These are phyloP conservation scores for Fusarium nisikadoi DNA, from an alignment of 2,329 filamentous ascomycete genomes.

Conservation along the genomic window DNA sequence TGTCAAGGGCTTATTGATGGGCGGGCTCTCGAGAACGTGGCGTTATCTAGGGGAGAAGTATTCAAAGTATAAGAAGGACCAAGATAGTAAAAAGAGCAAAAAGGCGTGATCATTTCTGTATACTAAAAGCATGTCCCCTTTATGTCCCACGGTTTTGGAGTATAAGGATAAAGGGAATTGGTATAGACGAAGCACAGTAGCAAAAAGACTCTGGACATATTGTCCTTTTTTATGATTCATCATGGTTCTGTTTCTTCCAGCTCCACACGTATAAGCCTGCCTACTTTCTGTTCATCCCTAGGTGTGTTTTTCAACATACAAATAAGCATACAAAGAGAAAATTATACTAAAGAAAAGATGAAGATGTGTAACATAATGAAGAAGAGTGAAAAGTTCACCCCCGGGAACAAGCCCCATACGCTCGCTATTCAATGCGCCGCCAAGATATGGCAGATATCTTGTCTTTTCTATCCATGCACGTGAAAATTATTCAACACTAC, in stretches of 20 bases:
- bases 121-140: not conserved
- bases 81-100: slow-evolving; percentile 41
- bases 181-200: slow-evolving; percentile 27
- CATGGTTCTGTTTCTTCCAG: slow-evolving; percentile 17
- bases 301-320: slow-evolving; percentile 1
- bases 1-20: slow-evolving; percentile 83
- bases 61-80: slow-evolving; percentile 68
- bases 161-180: slow-evolving; percentile 14
- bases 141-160: slow-evolving; percentile 17
- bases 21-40: slow-evolving; percentile 75
- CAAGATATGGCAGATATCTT: slow-evolving; percentile 44
- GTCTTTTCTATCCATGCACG: slow-evolving; percentile 36
- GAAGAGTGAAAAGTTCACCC: slow-evolving; percentile 37
- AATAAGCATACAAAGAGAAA: slow-evolving; percentile 31
- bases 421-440: slow-evolving; percentile 47
- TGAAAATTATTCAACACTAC: slow-evolving; percentile 12
- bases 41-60: slow-evolving; percentile 87
- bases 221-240: slow-evolving; percentile 23
- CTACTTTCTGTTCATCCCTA: slow-evolving; percentile 15
- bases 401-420: slow-evolving; percentile 34
- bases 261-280: slow-evolving; percentile 4
- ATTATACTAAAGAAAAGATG: slow-evolving; percentile 4
- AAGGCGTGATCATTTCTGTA: slow-evolving; percentile 23
- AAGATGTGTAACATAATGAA: slow-evolving; percentile 23
- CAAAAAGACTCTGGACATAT: slow-evolving; percentile 1